Evolutionary conservation across 371 early-diverging fungal species (phyloP).

Genomic region (Apophysomyces variabilis): DNA sequence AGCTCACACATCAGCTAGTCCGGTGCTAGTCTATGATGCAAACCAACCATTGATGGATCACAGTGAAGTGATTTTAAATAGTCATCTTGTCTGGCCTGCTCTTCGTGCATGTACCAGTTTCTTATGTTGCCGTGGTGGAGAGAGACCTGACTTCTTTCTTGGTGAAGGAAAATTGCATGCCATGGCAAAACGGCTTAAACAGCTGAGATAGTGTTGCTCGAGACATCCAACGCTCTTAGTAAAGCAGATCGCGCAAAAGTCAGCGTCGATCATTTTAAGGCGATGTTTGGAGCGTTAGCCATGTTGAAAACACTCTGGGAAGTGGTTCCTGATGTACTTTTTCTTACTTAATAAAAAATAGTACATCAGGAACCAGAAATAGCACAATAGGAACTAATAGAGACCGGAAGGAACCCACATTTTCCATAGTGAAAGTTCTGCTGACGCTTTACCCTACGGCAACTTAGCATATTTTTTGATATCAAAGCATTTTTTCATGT

Average conservation of each 20-base stretch:
- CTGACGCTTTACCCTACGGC: slow-evolving; percentile 13
- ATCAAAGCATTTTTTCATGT: not conserved
- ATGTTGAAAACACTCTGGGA: slow-evolving; percentile 10
- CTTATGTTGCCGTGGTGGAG: not conserved
- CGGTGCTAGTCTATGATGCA: not conserved
- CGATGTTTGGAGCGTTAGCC: slow-evolving; percentile 22
- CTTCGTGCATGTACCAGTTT: not conserved
- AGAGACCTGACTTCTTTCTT: slow-evolving; percentile 3
- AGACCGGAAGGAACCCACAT: too few species aligned
- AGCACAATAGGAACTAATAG: too few species aligned
- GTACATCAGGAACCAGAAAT: too few species aligned
- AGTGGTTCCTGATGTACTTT: too few species aligned
- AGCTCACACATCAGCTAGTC: not conserved
- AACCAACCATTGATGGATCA: not conserved
- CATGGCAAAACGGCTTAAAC: slow-evolving; percentile 3
- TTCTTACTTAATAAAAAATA: too few species aligned
- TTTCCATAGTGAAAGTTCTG: slow-evolving; percentile 2
- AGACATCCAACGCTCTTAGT: slow-evolving; percentile 7
- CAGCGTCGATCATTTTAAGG: slow-evolving; percentile 20
- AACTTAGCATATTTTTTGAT: too few species aligned
- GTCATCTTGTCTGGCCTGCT: too few species aligned
- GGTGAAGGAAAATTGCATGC: slow-evolving; percentile 14
- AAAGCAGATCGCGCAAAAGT: slow-evolving; percentile 11
- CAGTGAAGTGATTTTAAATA: too few species aligned
- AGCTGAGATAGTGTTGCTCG: slow-evolving; percentile 13